Evolutionary conservation across 2,329 filamentous ascomycete genomes (phyloP).

Genomic region (Calonectria multiphialidica): DNA sequence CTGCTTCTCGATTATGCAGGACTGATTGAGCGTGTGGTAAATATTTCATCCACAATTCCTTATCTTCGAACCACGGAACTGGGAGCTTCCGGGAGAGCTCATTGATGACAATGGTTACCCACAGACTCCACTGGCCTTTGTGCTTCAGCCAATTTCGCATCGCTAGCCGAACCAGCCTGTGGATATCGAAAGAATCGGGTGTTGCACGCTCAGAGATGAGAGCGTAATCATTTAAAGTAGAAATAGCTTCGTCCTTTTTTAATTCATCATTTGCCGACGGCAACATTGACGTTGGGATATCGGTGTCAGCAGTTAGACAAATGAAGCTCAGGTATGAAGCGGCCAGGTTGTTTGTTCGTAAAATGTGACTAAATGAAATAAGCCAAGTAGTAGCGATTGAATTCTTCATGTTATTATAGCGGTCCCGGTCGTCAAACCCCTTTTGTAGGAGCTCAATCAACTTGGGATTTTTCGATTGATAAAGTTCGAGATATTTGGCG

Average conservation of each 20-base stretch:
- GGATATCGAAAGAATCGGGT: conserved; percentile 40
- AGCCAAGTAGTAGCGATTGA: conserved; percentile 49
- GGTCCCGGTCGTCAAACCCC: conserved; percentile 45
- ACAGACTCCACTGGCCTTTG: conserved; percentile 19
- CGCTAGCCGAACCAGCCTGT: conserved; percentile 47
- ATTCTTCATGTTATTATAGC: conserved; percentile 43
- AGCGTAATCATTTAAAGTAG: conserved; percentile 43
- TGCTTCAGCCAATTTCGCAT: conserved; percentile 44
- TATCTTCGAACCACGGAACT: conserved; percentile 30
- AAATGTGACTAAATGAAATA: conserved; percentile 49
- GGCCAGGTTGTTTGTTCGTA: conserved; percentile 37
- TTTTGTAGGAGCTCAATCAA: conserved; percentile 42
- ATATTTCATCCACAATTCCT: conserved; percentile 39
- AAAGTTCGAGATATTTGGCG: conserved; percentile 42
- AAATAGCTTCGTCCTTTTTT: conserved; percentile 39
- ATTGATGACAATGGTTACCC: conserved; percentile 17
- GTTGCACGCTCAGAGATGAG: conserved; percentile 43
- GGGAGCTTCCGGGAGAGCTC: conserved; percentile 30
- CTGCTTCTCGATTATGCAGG: background rate
- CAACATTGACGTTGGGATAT: conserved; percentile 43
- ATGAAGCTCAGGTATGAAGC: conserved; percentile 46
- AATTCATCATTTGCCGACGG: conserved; percentile 33
- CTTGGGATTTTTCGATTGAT: conserved; percentile 33
- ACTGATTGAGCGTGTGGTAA: conserved; percentile 34
- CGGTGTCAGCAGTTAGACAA: conserved; percentile 43